Percentiles rank a stretch among this genome's conserved stretches.
Evolutionary conservation across 164 flowering plant species (phyloP).

Genomic region (Euptelea pleiosperma): DNA sequence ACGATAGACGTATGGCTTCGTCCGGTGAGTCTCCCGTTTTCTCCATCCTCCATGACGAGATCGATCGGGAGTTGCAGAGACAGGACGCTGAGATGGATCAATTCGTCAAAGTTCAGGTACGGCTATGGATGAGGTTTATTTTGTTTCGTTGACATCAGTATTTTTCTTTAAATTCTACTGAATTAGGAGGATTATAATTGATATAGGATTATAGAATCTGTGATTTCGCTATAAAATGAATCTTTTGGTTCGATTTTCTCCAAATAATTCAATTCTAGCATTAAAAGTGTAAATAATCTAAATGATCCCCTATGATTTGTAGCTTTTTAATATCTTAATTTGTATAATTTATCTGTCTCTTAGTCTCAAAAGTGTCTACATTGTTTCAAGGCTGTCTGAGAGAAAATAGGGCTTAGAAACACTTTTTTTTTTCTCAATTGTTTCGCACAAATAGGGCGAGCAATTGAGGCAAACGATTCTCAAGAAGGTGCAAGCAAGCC

Average conservation of each 20-base stretch:
- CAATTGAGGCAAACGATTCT: constrained; percentile 57
- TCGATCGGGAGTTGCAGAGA: constrained; percentile 59
- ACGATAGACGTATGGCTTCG: constrained; percentile 53
- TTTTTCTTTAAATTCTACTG: not conserved
- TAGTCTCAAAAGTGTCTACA: no score
- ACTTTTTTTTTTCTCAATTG: not conserved
- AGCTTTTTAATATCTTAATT: no score
- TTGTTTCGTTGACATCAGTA: not conserved
- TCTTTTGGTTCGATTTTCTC: not conserved
- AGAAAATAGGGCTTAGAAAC: no score
- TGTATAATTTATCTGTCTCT: no score
- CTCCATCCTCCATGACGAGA: constrained; percentile 50
- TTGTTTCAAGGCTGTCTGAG: no score
- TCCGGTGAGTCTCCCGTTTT: constrained; percentile 58
- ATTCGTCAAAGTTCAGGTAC: constrained; percentile 70
- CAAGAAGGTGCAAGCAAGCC: constrained; percentile 63
- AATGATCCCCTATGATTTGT: not conserved
- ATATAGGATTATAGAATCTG: no score
- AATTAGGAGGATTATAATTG: no score
- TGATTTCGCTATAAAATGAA: no score
- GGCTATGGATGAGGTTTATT: not conserved
- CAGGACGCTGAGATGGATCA: constrained; percentile 79
- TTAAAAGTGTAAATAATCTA: not conserved
- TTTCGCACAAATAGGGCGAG: constrained; percentile 45
- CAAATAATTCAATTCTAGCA: not conserved